Evolutionary conservation across 768 basidiomycete species (phyloP).

Genomic region (Xerocomus potaroensis): DNA sequence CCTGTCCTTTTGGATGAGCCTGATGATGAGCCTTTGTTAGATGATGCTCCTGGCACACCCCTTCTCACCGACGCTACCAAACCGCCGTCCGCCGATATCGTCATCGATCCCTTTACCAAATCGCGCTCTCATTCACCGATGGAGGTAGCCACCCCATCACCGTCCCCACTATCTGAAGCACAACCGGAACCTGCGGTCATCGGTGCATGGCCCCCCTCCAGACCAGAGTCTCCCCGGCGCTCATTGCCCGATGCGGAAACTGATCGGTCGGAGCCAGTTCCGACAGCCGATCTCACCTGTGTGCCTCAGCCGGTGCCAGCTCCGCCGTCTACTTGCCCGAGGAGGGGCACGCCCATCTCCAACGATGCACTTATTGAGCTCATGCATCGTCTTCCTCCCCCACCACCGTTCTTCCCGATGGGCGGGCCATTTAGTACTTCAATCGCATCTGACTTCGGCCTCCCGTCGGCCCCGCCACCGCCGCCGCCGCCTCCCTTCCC

Average conservation of each 20-base stretch:
- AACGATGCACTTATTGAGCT: slow-evolving; percentile 9
- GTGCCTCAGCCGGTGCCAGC: slow-evolving; percentile 4
- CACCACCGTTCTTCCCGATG: slow-evolving; percentile 14
- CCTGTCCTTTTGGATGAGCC: slow-evolving; percentile 10
- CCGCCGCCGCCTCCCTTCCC: slow-evolving; percentile 4
- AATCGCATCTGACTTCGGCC: slow-evolving; percentile 15
- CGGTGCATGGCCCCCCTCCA: slow-evolving; percentile 42
- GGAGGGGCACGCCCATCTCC: slow-evolving; percentile 10
- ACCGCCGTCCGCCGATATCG: slow-evolving; percentile 11
- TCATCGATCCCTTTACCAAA: slow-evolving; percentile 14
- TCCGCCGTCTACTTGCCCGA: slow-evolving; percentile 6
- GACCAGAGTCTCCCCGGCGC: slow-evolving; percentile 30
- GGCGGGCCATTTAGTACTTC: slow-evolving; percentile 19
- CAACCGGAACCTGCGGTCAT: slow-evolving; percentile 36
- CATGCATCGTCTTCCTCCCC: slow-evolving; percentile 19
- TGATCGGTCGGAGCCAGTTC: slow-evolving; percentile 6
- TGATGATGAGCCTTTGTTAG: slow-evolving; percentile 7
- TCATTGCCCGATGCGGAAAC: slow-evolving; percentile 13
- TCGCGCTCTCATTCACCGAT: slow-evolving; percentile 46
- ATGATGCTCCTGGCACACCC: slow-evolving; percentile 10
- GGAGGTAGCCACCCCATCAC: slow-evolving; percentile 42
- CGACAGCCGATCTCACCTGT: neutral
- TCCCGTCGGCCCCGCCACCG: slow-evolving; percentile 12
- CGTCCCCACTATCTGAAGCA: slow-evolving; percentile 19
- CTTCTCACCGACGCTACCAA: neutral